Evolutionary conservation across 2,329 filamentous ascomycete genomes (phyloP).

Genomic region (Tolypocladium inflatum): DNA sequence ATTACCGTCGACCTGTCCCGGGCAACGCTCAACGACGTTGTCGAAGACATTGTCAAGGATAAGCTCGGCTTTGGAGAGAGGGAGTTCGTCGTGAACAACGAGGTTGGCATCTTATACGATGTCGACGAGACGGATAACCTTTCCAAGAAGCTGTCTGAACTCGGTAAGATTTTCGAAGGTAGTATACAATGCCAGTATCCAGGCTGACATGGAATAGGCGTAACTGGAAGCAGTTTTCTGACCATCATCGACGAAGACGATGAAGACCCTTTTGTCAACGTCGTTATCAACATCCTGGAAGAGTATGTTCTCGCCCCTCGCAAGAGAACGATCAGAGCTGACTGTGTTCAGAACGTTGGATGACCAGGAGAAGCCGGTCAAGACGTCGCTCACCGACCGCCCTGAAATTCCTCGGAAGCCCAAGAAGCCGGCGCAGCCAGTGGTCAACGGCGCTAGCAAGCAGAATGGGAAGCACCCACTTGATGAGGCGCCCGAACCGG

Average conservation of each 20-base stretch:
- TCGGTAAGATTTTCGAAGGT: constrained; percentile 40
- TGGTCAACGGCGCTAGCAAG: constrained; percentile 28
- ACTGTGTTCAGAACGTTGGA: constrained; percentile 28
- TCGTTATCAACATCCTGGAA: constrained; percentile 62
- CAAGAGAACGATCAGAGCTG: constrained; percentile 10
- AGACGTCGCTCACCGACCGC: constrained; percentile 31
- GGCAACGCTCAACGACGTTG: constrained; percentile 70
- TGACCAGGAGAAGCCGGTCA: constrained; percentile 44
- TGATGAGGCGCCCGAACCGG: constrained; percentile 21
- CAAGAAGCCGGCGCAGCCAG: constrained; percentile 27
- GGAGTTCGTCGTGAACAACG: constrained; percentile 70
- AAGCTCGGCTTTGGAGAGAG: constrained; percentile 67
- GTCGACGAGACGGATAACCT: constrained; percentile 83
- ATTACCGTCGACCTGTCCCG: constrained; percentile 58
- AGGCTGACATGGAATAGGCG: constrained; percentile 32
- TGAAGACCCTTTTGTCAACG: constrained; percentile 64
- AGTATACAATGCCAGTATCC: not conserved
- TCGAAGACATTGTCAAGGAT: constrained; percentile 61
- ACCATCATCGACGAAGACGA: constrained; percentile 81
- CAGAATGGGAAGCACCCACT: constrained; percentile 30
- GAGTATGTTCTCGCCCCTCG: constrained; percentile 33
- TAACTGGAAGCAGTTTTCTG: constrained; percentile 65
- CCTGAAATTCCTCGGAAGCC: constrained; percentile 44
- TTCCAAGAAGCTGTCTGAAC: constrained; percentile 64
- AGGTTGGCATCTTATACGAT: constrained; percentile 76